Base-by-base conservation (phyloP, 2,329 filamentous ascomycete species). In the Sclerotinia borealis region DNA sequence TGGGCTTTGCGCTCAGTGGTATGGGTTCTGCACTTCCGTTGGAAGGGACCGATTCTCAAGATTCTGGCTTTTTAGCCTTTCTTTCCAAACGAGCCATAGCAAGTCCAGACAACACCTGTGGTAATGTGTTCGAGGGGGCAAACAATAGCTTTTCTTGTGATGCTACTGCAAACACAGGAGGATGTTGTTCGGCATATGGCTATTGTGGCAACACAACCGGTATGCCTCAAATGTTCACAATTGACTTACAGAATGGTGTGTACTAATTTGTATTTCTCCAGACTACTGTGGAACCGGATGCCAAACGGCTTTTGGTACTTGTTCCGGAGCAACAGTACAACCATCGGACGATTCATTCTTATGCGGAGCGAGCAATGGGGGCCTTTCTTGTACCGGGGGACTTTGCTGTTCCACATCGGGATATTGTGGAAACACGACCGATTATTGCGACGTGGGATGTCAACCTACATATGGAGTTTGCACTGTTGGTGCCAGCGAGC, bases 101-200 rank as follows among this genome's bases (percentile, higher is more conserved):
- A n/a, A 66, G 66, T 45, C 63, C 65, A 27, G 66, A 69, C 27
- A 65, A 67, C 27, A 68, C 65, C 17, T 72, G 70, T 36, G 70
- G 67, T 36, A 51, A 58, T n/a, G 37, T 25, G 9, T 50, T 54
- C 19, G 61, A 54, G 9, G 61, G 59, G 19, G 34, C 22, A 1
- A 64, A 67, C 15, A 67, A 68, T n/a, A 65, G 66, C 19, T 67
- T 72, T 50, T 68, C 68, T n/a, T 75, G 73, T 60, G 56, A 55
- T 54, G 61, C 67, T 2, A 62, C 56, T 13, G 56, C 64, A 43
- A 69, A 66, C 39, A 34, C 39, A 13, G 73, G 72, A 25, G 31
- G 66, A 10, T 75, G 73, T 63, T 75, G 73, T 58, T 74, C 72
- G 29, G 63, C 71, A 36, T 70, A 71, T 59, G 66, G 64, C 15